phyloP scores from a whole-genome alignment of 768 basidiomycete species.

The Serendipita indica region DNA sequence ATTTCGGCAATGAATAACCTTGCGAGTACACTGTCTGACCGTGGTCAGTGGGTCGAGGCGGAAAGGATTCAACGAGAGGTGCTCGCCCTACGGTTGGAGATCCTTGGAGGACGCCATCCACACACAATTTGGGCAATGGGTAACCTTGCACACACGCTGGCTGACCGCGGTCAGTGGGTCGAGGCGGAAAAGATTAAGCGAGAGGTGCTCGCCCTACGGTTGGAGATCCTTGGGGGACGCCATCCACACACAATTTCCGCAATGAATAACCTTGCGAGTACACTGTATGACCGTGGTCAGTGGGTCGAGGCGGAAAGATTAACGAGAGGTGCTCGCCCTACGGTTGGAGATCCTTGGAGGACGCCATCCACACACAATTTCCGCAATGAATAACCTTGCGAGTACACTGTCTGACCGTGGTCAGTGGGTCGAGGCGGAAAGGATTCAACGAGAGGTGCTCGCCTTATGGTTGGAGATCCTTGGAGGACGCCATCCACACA shows the following conservation, averaged over 20 bases:
- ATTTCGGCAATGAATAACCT: neutral
- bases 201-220: neutral
- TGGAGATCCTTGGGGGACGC: neutral
- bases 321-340: neutral
- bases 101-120: neutral
- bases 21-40: neutral
- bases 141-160: neutral
- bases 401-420: neutral
- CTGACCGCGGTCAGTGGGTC: neutral
- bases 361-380: neutral
- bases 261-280: neutral
- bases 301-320: no score
- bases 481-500: neutral
- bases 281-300: neutral
- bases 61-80: neutral
- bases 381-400: neutral
- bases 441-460: neutral
- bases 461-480: neutral
- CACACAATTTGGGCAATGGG: neutral
- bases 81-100: neutral
- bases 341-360: neutral
- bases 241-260: neutral
- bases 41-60: neutral
- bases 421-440: neutral
- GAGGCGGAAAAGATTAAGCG: neutral